Evolutionary conservation across 208 protist species (phyloP).

Genomic region (Wallacemonas sp.): DNA sequence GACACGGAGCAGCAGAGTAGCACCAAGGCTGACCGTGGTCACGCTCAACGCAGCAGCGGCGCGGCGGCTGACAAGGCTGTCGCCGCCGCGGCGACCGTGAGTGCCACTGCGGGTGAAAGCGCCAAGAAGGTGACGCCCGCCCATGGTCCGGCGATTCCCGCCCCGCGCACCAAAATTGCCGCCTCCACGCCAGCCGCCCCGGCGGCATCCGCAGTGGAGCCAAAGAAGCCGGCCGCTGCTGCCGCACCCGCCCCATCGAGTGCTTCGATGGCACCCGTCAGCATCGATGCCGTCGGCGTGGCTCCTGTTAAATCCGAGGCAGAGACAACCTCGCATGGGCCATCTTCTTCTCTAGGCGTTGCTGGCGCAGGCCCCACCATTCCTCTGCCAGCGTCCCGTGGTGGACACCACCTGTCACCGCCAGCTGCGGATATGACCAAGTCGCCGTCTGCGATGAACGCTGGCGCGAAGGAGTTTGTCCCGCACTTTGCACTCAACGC

Average conservation of each 20-base stretch:
- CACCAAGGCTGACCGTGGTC: background rate
- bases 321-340: too few relatives aligned
- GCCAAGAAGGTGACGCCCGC: background rate
- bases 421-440: slow-evolving; percentile 1
- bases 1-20: slow-evolving; percentile 2
- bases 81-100: background rate
- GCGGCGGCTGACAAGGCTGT: background rate
- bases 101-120: background rate
- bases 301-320: too few relatives aligned
- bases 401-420: background rate
- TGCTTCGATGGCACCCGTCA: slow-evolving; percentile 5
- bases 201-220: background rate
- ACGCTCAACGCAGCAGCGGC: background rate
- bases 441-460: slow-evolving; percentile 65
- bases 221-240: background rate
- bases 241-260: slow-evolving; percentile 3
- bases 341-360: too few relatives aligned
- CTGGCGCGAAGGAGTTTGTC: slow-evolving; percentile 77
- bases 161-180: slow-evolving; percentile 2
- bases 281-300: too few relatives aligned
- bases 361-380: too few relatives aligned
- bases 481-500: slow-evolving; percentile 44
- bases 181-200: background rate
- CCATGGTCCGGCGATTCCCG: background rate
- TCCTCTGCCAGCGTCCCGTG: background rate